These are phyloP conservation scores for Hibiscus trionum DNA, from an alignment of 345 rosid species.

Conservation along the genomic window DNA sequence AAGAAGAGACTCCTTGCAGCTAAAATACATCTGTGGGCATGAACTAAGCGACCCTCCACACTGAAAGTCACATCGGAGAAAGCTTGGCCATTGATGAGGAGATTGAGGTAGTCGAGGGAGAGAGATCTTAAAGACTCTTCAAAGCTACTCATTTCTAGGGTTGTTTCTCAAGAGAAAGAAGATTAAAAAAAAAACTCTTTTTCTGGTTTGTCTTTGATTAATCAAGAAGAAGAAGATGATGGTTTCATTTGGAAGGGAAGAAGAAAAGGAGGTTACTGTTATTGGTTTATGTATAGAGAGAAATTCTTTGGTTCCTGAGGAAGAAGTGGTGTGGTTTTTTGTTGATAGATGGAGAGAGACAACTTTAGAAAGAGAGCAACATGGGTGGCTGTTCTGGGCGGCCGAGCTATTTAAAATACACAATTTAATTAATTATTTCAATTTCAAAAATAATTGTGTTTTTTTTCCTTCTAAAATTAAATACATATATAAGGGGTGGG, in stretches of 20 bases:
- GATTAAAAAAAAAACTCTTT: background rate
- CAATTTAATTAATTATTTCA: background rate
- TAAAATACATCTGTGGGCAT: constrained; percentile 94
- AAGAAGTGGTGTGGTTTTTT: constrained; percentile 27
- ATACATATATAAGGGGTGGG: background rate
- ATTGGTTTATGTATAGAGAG: constrained; percentile 17
- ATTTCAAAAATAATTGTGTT: background rate
- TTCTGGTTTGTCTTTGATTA: background rate
- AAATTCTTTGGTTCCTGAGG: constrained; percentile 29
- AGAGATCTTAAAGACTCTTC: constrained; percentile 88
- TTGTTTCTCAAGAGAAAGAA: background rate
- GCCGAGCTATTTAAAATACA: constrained; percentile 55
- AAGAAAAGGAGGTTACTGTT: constrained; percentile 16
- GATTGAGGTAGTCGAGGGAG: constrained; percentile 85
- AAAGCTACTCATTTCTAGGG: constrained; percentile 41
- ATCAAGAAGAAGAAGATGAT: background rate
- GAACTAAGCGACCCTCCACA: constrained; percentile 93
- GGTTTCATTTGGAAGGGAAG: background rate
- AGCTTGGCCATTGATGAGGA: constrained; percentile 95
- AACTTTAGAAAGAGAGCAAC: constrained; percentile 22
- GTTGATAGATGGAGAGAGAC: constrained; percentile 31
- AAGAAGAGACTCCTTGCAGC: constrained; percentile 93
- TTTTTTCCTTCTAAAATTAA: too few species aligned
- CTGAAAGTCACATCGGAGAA: constrained; percentile 93
- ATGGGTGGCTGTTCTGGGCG: constrained; percentile 81